A percentile compares a stretch with the other conserved stretches of the same genome.
These are phyloP conservation scores for Clitocybe nebularis DNA, from an alignment of 1,284 basidiomycete species.

Conservation along the genomic window DNA sequence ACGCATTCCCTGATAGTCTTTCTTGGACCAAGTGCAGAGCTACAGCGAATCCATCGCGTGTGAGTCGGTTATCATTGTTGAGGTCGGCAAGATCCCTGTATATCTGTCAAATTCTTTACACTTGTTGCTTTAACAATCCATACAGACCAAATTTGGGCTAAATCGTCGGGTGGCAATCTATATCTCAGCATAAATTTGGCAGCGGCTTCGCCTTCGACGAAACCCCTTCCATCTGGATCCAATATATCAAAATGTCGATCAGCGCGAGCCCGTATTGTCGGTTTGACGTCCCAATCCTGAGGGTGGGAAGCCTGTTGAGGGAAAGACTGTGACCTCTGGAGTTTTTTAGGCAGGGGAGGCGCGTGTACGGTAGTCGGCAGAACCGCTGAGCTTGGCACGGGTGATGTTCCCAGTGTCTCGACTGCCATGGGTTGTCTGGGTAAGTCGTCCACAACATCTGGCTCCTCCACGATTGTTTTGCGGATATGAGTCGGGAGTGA, in stretches of 20 bases:
- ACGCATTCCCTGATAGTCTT: constrained; percentile 73
- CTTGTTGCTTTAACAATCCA: not conserved
- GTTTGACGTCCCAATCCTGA: constrained; percentile 20
- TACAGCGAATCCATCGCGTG: constrained; percentile 89
- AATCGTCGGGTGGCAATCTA: constrained; percentile 20
- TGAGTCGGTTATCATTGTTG: constrained; percentile 79
- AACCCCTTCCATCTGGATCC: constrained; percentile 23
- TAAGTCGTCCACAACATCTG: no score
- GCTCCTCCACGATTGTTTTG: constrained; percentile 15
- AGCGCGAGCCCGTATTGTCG: constrained; percentile 20
- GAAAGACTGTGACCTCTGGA: not conserved
- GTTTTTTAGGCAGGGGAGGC: not conserved
- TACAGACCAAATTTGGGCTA: constrained; percentile 32
- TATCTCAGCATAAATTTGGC: constrained; percentile 25
- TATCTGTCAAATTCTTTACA: not conserved
- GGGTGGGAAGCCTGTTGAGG: not conserved
- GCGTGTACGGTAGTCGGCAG: no score
- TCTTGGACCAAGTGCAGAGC: constrained; percentile 90
- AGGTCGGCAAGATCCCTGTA: constrained; percentile 87
- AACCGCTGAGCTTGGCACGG: no score
- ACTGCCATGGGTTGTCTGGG: no score
- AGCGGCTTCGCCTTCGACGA: constrained; percentile 24
- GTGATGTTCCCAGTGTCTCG: no score
- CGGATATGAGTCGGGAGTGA: constrained; percentile 26
- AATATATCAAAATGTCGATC: constrained; percentile 25